phyloP scores from a whole-genome alignment of 169 alveolate species.

The Eimeria maxima region DNA sequence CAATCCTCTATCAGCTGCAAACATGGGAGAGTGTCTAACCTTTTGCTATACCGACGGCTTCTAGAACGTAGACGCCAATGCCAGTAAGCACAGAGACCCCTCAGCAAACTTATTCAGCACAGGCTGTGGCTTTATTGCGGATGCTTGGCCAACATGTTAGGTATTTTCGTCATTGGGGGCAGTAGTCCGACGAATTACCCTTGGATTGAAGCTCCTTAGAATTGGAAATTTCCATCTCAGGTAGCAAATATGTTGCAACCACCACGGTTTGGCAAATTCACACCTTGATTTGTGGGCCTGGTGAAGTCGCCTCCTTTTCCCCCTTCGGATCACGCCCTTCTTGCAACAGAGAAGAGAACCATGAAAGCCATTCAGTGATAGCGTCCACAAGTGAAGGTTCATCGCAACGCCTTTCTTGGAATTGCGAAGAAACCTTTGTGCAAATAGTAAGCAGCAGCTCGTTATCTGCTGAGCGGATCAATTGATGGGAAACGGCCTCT shows the following conservation, averaged over 20 bases:
- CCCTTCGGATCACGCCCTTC: background rate
- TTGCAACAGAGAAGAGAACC: constrained; percentile 12
- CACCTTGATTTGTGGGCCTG: background rate
- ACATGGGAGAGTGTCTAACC: background rate
- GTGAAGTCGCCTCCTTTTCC: background rate
- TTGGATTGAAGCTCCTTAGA: background rate
- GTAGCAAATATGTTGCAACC: background rate
- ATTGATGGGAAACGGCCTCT: constrained; percentile 6
- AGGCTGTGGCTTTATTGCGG: background rate
- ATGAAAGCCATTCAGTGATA: constrained; percentile 49
- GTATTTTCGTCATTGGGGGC: background rate
- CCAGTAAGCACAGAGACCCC: no score
- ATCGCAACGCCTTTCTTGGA: constrained; percentile 11
- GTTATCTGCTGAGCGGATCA: constrained; percentile 26
- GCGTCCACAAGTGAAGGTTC: constrained; percentile 50
- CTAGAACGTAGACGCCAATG: no score
- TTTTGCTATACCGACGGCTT: no score
- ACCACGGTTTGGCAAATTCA: no score
- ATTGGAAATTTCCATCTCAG: background rate
- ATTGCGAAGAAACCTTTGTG: background rate
- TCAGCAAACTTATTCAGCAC: background rate
- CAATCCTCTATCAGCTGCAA: background rate
- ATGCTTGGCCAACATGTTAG: background rate
- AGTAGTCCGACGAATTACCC: background rate
- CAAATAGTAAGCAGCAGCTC: background rate